Conservation (phyloP, 129 eudicot species). For the Lactuca saligna region DNA sequence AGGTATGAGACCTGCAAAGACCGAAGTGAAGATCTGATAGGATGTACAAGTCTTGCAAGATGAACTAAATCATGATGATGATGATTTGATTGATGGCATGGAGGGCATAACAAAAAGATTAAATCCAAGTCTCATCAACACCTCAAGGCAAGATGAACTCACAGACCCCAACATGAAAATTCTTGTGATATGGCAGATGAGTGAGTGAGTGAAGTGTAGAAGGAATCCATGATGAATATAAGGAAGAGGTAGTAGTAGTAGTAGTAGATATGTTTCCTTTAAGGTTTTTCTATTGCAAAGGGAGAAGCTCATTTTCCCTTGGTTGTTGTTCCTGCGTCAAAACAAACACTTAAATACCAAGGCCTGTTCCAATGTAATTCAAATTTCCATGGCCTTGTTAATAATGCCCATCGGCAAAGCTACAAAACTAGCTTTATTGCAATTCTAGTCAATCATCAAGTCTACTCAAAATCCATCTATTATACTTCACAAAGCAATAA, state of each 20-base stretch:
- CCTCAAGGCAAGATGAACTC: constrained; percentile 49
- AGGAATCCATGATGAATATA: constrained; percentile 56
- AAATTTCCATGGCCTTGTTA: constrained; percentile 27
- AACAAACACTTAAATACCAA: constrained; percentile 77
- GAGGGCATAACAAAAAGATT: constrained; percentile 26
- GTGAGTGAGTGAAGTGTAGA: constrained; percentile 58
- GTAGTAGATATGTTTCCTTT: constrained; percentile 38
- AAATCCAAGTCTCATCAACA: constrained; percentile 57
- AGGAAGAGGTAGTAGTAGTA: constrained; percentile 39
- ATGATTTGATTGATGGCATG: not conserved
- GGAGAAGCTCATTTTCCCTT: constrained; percentile 72
- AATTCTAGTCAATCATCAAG: not conserved
- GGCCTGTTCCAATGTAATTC: constrained; percentile 36
- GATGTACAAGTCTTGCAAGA: constrained; percentile 76
- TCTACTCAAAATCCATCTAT: not conserved
- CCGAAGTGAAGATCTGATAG: constrained; percentile 65
- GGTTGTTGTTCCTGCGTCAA: constrained; percentile 94
- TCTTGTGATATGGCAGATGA: constrained; percentile 64
- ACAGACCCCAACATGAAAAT: constrained; percentile 68
- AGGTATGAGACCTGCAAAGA: constrained; percentile 80
- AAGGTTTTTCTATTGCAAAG: constrained; percentile 36
- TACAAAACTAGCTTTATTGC: not conserved
- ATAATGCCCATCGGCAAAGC: constrained; percentile 10
- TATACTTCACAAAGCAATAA: too few species aligned
- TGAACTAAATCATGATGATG: constrained; percentile 56